Conservation (phyloP, 768 basidiomycete genomes). For the Boletellus sp. region DNA sequence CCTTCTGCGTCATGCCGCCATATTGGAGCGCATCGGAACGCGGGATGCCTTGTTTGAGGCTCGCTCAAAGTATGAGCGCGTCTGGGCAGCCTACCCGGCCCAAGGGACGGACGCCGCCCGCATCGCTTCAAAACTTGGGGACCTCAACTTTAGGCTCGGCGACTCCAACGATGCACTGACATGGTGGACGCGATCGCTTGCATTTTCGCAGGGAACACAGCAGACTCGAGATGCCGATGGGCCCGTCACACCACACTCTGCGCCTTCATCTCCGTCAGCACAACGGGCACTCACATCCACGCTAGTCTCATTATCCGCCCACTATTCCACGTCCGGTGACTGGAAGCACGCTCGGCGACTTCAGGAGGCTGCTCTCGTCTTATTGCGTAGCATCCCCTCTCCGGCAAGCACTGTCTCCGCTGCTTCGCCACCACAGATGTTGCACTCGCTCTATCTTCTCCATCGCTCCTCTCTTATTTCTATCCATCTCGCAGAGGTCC, state of each 20-base stretch:
- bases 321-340: constrained; percentile 58
- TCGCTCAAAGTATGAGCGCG: constrained; percentile 53
- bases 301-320: constrained; percentile 69
- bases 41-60: constrained; percentile 48
- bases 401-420: constrained; percentile 42
- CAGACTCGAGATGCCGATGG: constrained; percentile 15
- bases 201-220: constrained; percentile 38
- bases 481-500: constrained; percentile 70
- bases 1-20: constrained; percentile 48
- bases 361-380: constrained; percentile 51
- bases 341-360: constrained; percentile 51
- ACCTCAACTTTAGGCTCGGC: constrained; percentile 56
- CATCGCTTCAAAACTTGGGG: constrained; percentile 63
- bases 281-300: constrained; percentile 61
- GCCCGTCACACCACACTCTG: constrained; percentile 32
- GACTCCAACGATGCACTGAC: constrained; percentile 48
- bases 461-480: constrained; percentile 74
- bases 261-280: constrained; percentile 55
- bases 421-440: constrained; percentile 51
- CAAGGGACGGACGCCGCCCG: constrained; percentile 46
- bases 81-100: constrained; percentile 46
- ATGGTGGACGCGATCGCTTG: constrained; percentile 67
- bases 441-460: constrained; percentile 64
- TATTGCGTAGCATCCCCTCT: constrained; percentile 52
- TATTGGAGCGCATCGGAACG: constrained; percentile 61